phyloP scores from a whole-genome alignment of 2,329 filamentous ascomycete species.

The Pezicula rhizophila region DNA sequence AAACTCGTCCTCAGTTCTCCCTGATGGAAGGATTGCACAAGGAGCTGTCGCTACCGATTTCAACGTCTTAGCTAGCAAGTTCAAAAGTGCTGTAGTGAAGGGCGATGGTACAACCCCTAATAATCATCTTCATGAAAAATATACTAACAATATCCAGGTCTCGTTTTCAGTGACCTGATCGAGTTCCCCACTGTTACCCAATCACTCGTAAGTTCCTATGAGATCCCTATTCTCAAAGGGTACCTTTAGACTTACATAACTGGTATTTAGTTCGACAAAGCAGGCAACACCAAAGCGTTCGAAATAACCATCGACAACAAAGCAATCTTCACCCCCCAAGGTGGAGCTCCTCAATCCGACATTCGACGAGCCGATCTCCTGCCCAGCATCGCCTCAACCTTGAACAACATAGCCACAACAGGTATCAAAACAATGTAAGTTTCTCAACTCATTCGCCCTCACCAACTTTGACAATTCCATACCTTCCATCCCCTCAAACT shows the following conservation, averaged over 20 bases:
- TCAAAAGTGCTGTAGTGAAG: constrained; percentile 23
- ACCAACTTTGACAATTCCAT: too few species aligned
- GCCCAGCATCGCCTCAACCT: constrained; percentile 37
- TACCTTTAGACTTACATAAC: background rate
- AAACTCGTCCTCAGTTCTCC: constrained; percentile 6
- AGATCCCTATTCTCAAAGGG: background rate
- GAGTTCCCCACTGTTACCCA: background rate
- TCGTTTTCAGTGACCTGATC: background rate
- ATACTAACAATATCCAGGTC: background rate
- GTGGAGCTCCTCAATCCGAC: constrained; percentile 43
- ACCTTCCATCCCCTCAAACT: too few species aligned
- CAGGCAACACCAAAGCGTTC: constrained; percentile 9
- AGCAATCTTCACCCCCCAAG: constrained; percentile 47
- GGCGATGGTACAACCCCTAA: constrained; percentile 13
- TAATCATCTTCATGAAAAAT: background rate
- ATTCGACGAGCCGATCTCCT: constrained; percentile 55
- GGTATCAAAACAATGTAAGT: constrained; percentile 47
- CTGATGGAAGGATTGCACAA: constrained; percentile 16
- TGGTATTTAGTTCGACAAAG: constrained; percentile 7
- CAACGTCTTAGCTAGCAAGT: constrained; percentile 16
- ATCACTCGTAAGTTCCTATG: background rate
- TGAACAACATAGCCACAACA: constrained; percentile 41
- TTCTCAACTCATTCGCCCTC: too few species aligned
- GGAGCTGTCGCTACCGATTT: constrained; percentile 13
- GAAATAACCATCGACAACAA: constrained; percentile 43